phyloP scores from a whole-genome alignment of 139 green algal species.

The Desmodesmus armatus region DNA sequence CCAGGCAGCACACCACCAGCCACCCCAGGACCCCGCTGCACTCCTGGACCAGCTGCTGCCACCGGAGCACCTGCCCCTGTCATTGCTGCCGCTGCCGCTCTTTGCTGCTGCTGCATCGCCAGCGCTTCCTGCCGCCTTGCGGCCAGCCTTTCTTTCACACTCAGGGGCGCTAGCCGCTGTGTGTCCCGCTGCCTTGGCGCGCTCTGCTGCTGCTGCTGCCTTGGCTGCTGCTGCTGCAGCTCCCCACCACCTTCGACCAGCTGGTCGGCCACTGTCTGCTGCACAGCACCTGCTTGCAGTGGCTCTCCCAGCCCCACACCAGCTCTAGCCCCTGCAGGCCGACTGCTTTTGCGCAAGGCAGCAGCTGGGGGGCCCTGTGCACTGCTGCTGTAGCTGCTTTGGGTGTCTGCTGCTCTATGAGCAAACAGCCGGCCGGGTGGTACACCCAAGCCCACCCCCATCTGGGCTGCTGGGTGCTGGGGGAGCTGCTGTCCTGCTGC shows the following conservation, averaged over 20 bases:
- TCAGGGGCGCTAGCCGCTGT: background rate
- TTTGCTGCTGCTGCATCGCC: background rate
- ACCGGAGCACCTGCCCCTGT: background rate
- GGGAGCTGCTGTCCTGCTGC: no score
- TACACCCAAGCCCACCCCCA: no score
- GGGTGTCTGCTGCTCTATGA: no score
- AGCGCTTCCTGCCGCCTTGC: background rate
- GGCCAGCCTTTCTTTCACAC: background rate
- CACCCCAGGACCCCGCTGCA: background rate
- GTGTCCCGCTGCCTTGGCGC: background rate
- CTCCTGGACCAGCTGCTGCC: no score
- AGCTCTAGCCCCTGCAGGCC: no score
- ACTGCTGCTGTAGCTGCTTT: no score
- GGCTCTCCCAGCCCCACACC: no score
- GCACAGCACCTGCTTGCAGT: no score
- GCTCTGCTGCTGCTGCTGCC: conserved; percentile 13
- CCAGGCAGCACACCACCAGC: conserved; percentile 8
- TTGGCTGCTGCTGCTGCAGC: background rate
- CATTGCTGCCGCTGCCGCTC: background rate
- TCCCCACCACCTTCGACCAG: background rate
- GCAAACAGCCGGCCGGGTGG: no score
- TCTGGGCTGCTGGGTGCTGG: no score
- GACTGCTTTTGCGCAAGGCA: no score
- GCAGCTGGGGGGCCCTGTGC: no score
- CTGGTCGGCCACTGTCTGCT: background rate